These are phyloP conservation scores for Hortiboletus flavorubellus DNA, from an alignment of 768 basidiomycete species.

Conservation along the genomic window DNA sequence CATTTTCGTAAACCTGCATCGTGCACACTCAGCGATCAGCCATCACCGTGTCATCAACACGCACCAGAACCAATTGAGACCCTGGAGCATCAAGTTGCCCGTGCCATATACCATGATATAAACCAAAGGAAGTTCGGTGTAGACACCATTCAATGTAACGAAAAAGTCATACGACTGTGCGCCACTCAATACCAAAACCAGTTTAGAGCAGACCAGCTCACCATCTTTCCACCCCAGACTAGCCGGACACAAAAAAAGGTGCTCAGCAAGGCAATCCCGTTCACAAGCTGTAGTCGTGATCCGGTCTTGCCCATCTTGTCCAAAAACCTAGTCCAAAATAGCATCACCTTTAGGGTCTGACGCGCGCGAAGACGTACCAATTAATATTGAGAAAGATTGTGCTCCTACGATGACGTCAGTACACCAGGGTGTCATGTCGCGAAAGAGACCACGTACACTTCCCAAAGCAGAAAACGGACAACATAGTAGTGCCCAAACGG, in stretches of 20 bases:
- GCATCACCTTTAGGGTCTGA: neutral
- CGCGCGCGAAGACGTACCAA: constrained; percentile 48
- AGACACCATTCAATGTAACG: constrained; percentile 52
- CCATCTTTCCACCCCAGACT: constrained; percentile 59
- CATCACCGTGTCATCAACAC: constrained; percentile 16
- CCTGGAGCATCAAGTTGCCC: constrained; percentile 66
- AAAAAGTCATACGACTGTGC: constrained; percentile 66
- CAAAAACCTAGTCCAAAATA: constrained; percentile 50
- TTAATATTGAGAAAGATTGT: constrained; percentile 88
- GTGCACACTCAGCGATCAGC: neutral
- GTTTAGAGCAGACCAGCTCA: constrained; percentile 5
- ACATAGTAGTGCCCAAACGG: constrained; percentile 81
- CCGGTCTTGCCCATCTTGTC: constrained; percentile 77
- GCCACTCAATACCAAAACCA: constrained; percentile 1
- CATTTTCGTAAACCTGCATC: constrained; percentile 67
- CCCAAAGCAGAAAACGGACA: constrained; percentile 79
- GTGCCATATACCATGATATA: constrained; percentile 49
- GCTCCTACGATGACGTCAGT: constrained; percentile 42
- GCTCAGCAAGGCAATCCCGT: constrained; percentile 62
- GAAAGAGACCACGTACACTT: constrained; percentile 46
- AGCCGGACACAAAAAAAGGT: constrained; percentile 72
- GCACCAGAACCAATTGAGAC: constrained; percentile 80
- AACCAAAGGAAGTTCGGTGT: constrained; percentile 48
- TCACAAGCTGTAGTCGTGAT: constrained; percentile 61
- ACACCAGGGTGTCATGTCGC: neutral